A percentile compares a stretch with the other conserved stretches of the same genome.
phyloP scores from a whole-genome alignment of 768 basidiomycete genomes.

The Hypholoma sublateritium region DNA sequence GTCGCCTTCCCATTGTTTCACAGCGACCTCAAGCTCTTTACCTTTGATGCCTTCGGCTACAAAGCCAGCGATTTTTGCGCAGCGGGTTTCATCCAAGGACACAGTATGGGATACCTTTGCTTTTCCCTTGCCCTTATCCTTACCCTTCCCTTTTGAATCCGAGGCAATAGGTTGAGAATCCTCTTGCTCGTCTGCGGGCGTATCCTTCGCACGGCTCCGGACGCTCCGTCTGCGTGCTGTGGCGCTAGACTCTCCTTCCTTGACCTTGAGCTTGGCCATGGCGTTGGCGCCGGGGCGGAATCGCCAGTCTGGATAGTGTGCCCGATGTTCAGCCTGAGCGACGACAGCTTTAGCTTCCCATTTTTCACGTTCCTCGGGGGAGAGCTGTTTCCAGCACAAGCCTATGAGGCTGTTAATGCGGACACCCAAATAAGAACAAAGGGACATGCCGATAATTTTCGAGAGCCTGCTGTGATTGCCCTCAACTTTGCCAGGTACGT shows the following conservation, averaged over 20 bases:
- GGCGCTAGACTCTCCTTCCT: conserved; percentile 27
- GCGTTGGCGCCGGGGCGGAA: conserved; percentile 65
- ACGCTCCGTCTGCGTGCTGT: conserved; percentile 22
- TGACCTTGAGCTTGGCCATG: conserved; percentile 36
- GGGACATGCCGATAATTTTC: conserved; percentile 71
- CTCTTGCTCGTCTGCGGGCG: conserved; percentile 23
- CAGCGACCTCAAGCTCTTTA: conserved; percentile 55
- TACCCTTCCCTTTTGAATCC: conserved; percentile 25
- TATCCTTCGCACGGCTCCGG: conserved; percentile 22
- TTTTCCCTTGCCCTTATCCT: conserved; percentile 23
- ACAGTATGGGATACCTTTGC: conserved; percentile 17
- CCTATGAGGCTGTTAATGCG: conserved; percentile 40
- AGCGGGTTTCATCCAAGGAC: conserved; percentile 49
- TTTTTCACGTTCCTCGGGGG: conserved; percentile 62
- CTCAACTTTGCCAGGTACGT: conserved; percentile 74
- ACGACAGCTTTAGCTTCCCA: conserved; percentile 77
- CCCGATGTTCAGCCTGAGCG: conserved; percentile 73
- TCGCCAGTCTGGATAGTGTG: conserved; percentile 79
- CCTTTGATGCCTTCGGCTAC: conserved; percentile 70
- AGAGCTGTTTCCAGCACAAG: conserved; percentile 72
- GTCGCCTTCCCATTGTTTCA: conserved; percentile 59
- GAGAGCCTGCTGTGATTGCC: conserved; percentile 79
- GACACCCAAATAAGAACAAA: not conserved
- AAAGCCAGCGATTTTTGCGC: conserved; percentile 66
- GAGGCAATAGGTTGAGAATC: not conserved